Evolutionary conservation across 257 asterid species (phyloP), one percentile per base, ranked within the genome.

Genomic region (Petunia secreta): DNA sequence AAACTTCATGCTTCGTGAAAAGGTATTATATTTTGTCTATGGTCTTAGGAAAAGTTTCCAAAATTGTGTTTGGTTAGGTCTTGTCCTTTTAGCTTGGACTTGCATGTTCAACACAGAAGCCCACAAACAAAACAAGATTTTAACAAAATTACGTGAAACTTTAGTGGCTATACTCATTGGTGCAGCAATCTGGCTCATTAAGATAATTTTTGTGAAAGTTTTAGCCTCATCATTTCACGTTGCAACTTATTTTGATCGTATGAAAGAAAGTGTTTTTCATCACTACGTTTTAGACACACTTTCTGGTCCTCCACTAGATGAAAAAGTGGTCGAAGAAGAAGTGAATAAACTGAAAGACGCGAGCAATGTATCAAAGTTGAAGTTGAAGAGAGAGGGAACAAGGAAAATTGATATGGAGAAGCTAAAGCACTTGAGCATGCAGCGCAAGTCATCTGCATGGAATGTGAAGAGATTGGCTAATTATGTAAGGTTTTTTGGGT

Each of bases 161-260:
- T 85, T 91, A 4, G 87, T 91, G 16, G 91, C 91, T 4, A 75
- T 84, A 4, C 87, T 91, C 6, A 79, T 83, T 2, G 89, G 83
- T 38, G 91, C 91, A 78, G 85, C 93, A 52, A 81, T 89, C 15
- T 91, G 95, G 93, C 88, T 87, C 13, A 6, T 91, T 74, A 91
- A 91, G 80, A 91, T 89, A 60, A 63, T 91, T 34, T 60, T 88
- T 11, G 92, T 91, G 67, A 90, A 89, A 34, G 82, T 85, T 25
- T 36, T 90, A 36, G 92, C 92, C 0, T 87, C 94, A 1, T 90
- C 92, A 1, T 90, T 90, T 87, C 92, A 88, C 73, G 92, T 90
- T 8, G 50, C 91, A 1, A 87, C 91, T 8, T 90, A 88, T 82
- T 90, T 90, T 46, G 92, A 88, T 84, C 86, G 92, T 8, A 90